Conservation (phyloP, 495 filamentous ascomycete species). For the Penicillium flavigenum region DNA sequence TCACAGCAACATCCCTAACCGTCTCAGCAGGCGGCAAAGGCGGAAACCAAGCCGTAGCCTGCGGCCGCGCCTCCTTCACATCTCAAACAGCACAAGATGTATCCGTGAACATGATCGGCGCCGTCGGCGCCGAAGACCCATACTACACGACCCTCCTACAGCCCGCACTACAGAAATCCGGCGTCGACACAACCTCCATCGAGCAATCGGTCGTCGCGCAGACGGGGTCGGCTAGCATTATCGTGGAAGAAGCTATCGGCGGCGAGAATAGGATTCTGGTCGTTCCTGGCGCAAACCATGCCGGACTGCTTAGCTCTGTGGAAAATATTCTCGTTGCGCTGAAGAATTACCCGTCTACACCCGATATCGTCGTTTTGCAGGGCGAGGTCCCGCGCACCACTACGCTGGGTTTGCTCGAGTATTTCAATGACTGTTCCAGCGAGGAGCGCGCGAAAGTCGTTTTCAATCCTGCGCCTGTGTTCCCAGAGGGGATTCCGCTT, state of each 20-base stretch:
- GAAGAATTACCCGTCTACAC: slow-evolving; percentile 13
- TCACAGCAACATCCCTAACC: slow-evolving; percentile 28
- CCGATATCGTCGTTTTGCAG: slow-evolving; percentile 70
- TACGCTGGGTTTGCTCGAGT: slow-evolving; percentile 61
- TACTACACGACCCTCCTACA: slow-evolving; percentile 25
- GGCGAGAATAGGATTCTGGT: slow-evolving; percentile 81
- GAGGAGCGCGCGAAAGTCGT: slow-evolving; percentile 16
- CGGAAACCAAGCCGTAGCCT: slow-evolving; percentile 31
- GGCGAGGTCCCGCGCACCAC: slow-evolving; percentile 72
- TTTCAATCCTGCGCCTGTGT: slow-evolving; percentile 72
- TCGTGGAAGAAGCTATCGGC: slow-evolving; percentile 24
- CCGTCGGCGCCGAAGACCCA: slow-evolving; percentile 25
- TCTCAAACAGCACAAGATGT: slow-evolving; percentile 22
- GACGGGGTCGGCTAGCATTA: slow-evolving; percentile 29
- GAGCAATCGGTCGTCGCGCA: slow-evolving; percentile 18
- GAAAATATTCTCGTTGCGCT: slow-evolving; percentile 11
- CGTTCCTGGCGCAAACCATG: slow-evolving; percentile 67
- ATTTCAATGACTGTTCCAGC: slow-evolving; percentile 34
- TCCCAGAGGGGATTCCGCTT: slow-evolving; percentile 41
- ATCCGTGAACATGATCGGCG: slow-evolving; percentile 26
- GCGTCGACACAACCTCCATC: slow-evolving; percentile 22
- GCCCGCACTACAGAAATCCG: slow-evolving; percentile 22
- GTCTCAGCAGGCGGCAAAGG: slow-evolving; percentile 31
- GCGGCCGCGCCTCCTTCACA: slow-evolving; percentile 27
- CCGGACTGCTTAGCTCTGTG: slow-evolving; percentile 25